Conservation (phyloP, 1,139 yeast species). For the Yamadazyma oceani region DNA sequence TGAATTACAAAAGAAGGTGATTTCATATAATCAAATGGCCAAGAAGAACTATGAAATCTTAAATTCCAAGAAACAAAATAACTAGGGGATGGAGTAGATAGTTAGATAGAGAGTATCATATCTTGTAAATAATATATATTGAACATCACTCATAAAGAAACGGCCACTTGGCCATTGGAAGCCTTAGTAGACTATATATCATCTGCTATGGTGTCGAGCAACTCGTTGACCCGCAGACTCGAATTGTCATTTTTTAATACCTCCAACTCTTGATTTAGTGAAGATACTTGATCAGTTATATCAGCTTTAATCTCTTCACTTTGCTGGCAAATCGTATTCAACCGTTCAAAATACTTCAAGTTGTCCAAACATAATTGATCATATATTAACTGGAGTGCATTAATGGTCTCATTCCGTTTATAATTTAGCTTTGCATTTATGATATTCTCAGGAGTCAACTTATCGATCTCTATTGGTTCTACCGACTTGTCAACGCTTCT, state of each 20-base stretch:
- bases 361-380: slow-evolving; percentile 40
- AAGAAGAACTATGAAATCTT: slow-evolving; percentile 32
- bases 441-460: slow-evolving; percentile 32
- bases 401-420: slow-evolving; percentile 25
- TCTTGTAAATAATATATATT: slow-evolving; percentile 3
- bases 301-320: slow-evolving; percentile 23
- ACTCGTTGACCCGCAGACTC: slow-evolving; percentile 23
- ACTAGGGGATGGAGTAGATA: background rate
- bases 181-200: slow-evolving; percentile 9
- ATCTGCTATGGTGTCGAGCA: slow-evolving; percentile 21
- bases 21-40: slow-evolving; percentile 41
- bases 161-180: no score
- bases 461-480: slow-evolving; percentile 31
- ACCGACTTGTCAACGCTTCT: slow-evolving; percentile 23
- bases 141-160: background rate
- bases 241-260: slow-evolving; percentile 24
- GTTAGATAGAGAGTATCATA: background rate
- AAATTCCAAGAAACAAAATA: background rate
- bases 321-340: slow-evolving; percentile 23
- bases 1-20: slow-evolving; percentile 44
- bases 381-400: slow-evolving; percentile 35
- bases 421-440: slow-evolving; percentile 32
- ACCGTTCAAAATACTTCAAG: slow-evolving; percentile 26
- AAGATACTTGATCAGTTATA: slow-evolving; percentile 23
- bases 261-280: slow-evolving; percentile 31